Evolutionary conservation across 768 basidiomycete species (phyloP).

Genomic region (Collybiopsis confluens): DNA sequence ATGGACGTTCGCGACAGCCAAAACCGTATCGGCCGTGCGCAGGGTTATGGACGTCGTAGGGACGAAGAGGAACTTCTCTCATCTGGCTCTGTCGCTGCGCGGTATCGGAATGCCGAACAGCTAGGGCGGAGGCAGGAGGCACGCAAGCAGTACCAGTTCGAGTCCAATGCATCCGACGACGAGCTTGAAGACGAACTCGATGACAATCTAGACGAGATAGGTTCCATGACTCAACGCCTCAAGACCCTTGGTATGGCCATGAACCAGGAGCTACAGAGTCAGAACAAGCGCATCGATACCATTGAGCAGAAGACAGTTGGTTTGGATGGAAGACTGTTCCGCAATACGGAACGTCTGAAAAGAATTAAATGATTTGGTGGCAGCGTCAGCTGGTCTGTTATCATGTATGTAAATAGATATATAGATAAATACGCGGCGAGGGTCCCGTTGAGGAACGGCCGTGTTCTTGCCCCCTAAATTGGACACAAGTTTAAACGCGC

Average conservation of each 20-base stretch:
- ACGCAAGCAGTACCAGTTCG: conserved; percentile 66
- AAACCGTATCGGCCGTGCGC: conserved; percentile 74
- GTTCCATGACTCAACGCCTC: conserved; percentile 51
- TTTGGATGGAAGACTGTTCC: conserved; percentile 54
- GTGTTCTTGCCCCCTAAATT: too few species aligned
- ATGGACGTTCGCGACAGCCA: conserved; percentile 84
- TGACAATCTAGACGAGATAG: conserved; percentile 65
- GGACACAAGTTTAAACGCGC: too few species aligned
- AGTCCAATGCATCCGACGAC: conserved; percentile 67
- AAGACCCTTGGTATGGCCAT: conserved; percentile 57
- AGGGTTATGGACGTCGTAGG: conserved; percentile 50
- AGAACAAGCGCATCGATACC: conserved; percentile 56
- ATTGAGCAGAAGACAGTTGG: conserved; percentile 56
- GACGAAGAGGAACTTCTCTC: conserved; percentile 37
- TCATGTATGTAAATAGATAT: neutral
- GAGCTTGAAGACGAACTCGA: conserved; percentile 76
- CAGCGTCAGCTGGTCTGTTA: neutral
- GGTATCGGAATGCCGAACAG: conserved; percentile 30
- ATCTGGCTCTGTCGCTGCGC: conserved; percentile 25
- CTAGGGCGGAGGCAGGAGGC: conserved; percentile 27
- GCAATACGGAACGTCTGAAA: conserved; percentile 43
- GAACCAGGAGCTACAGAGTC: conserved; percentile 63
- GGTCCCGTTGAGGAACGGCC: too few species aligned
- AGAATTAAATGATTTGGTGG: neutral
- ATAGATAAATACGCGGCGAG: too few species aligned